Percentiles rank a stretch among this genome's conserved stretches.
Evolutionary conservation across 129 eudicot genomes (phyloP).

Genomic region (Chrysanthemum lavandulifolium): DNA sequence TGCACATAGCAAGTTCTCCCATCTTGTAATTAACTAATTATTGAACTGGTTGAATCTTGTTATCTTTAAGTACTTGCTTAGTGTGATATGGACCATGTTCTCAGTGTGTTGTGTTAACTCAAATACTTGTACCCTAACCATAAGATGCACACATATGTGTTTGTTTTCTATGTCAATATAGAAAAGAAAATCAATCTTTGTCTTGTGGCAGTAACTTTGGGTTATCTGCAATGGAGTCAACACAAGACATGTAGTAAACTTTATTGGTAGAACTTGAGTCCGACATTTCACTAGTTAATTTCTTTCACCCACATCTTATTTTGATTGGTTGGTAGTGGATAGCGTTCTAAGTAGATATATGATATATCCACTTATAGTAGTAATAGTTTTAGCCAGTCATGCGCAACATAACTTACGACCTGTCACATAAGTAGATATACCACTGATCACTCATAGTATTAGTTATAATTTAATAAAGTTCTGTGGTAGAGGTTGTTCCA

Average conservation of each 20-base stretch:
- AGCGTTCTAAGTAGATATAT: constrained; percentile 3
- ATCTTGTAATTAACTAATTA: background rate
- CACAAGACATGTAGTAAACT: background rate
- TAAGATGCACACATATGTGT: constrained; percentile 6
- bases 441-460: background rate
- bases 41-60: constrained; percentile 7
- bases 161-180: background rate
- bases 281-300: background rate
- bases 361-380: constrained; percentile 2
- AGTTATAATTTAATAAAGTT: background rate
- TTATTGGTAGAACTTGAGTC: constrained; percentile 12
- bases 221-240: too few species aligned
- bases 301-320: constrained; percentile 1
- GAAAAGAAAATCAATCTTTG: too few species aligned
- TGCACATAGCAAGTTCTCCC: constrained; percentile 3
- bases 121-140: background rate
- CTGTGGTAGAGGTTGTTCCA: background rate
- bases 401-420: background rate
- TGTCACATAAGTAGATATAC: constrained; percentile 10
- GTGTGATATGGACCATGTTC: constrained; percentile 1
- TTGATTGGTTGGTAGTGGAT: constrained; percentile 10
- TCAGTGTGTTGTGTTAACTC: background rate
- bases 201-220: background rate
- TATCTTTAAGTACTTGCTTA: background rate
- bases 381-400: constrained; percentile 3